phyloP scores from a whole-genome alignment of 257 asterid species.

The Knoxia roxburghii region DNA sequence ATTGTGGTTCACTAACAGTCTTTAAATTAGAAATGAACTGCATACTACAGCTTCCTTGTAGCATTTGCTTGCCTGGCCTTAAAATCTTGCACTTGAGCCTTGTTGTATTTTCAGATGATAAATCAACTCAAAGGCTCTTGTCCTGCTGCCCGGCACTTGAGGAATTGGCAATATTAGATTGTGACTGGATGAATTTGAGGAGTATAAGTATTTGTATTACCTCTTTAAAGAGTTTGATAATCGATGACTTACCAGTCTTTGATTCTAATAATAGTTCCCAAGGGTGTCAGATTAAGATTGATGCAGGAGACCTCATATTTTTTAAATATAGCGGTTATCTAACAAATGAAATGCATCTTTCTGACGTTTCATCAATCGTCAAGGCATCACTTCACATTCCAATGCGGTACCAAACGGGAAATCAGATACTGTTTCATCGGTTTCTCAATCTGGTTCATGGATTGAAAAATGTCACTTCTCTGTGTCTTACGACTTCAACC shows the following conservation, averaged over 20 bases:
- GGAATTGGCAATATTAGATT: constrained; percentile 48
- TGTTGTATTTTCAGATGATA: constrained; percentile 40
- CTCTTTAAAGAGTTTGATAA: constrained; percentile 39
- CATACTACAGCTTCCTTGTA: constrained; percentile 40
- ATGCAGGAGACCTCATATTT: constrained; percentile 30
- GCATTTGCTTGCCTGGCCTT: constrained; percentile 37
- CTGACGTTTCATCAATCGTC: constrained; percentile 24
- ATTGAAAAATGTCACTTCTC: constrained; percentile 27
- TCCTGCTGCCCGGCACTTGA: constrained; percentile 40
- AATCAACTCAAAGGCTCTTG: constrained; percentile 40
- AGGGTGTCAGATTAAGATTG: constrained; percentile 46
- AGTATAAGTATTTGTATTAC: constrained; percentile 32
- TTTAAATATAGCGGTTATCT: constrained; percentile 43
- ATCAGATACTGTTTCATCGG: constrained; percentile 27
- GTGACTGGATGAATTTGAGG: constrained; percentile 44
- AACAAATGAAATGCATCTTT: constrained; percentile 32
- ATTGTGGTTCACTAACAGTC: constrained; percentile 27
- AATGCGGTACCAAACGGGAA: constrained; percentile 16
- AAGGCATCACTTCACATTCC: constrained; percentile 36
- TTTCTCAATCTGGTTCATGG: constrained; percentile 30
- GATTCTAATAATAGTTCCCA: constrained; percentile 30
- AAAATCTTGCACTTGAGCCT: constrained; percentile 40
- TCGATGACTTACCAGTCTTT: constrained; percentile 44
- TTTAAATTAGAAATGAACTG: constrained; percentile 46
- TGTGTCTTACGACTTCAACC: constrained; percentile 35